Conservation (phyloP, 805 yeast genomes). For the Ogataea trehalophila region DNA sequence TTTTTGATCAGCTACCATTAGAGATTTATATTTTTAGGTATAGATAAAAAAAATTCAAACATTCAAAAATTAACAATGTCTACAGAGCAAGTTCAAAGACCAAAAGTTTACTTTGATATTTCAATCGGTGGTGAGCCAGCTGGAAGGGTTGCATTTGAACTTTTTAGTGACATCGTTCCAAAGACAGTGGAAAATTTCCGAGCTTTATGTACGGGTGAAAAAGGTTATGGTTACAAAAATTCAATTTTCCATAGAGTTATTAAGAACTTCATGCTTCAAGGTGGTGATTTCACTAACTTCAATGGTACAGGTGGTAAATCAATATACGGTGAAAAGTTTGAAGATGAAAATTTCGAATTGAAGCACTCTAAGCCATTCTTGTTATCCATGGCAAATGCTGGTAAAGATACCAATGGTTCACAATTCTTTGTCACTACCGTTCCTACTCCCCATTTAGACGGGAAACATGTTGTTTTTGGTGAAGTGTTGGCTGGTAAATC, state of each 20-base stretch:
- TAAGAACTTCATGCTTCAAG: constrained; percentile 86
- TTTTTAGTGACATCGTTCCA: constrained; percentile 59
- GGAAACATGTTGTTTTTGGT: constrained; percentile 96
- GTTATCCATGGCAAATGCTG: constrained; percentile 95
- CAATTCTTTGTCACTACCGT: constrained; percentile 93
- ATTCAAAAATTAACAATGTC: constrained; percentile 2
- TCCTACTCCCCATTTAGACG: constrained; percentile 90
- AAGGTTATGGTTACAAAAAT: constrained; percentile 73
- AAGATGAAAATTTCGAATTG: constrained; percentile 79
- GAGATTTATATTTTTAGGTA: too few species aligned
- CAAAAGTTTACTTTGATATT: constrained; percentile 74
- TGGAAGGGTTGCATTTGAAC: constrained; percentile 78
- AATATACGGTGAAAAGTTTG: constrained; percentile 80
- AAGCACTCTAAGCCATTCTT: constrained; percentile 82
- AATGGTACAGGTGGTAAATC: constrained; percentile 81
- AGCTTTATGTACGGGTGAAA: constrained; percentile 85
- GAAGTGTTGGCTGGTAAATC: constrained; percentile 80
- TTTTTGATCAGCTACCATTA: too few species aligned
- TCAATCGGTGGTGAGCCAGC: constrained; percentile 61
- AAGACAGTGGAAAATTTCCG: constrained; percentile 88
- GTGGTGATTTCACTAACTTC: constrained; percentile 81
- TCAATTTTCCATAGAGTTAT: constrained; percentile 93
- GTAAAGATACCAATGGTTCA: constrained; percentile 93
- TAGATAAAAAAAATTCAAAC: too few species aligned
- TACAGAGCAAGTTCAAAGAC: constrained; percentile 17